Evolutionary conservation across 129 eudicot species (phyloP).

Genomic region (Flaveria robusta): DNA sequence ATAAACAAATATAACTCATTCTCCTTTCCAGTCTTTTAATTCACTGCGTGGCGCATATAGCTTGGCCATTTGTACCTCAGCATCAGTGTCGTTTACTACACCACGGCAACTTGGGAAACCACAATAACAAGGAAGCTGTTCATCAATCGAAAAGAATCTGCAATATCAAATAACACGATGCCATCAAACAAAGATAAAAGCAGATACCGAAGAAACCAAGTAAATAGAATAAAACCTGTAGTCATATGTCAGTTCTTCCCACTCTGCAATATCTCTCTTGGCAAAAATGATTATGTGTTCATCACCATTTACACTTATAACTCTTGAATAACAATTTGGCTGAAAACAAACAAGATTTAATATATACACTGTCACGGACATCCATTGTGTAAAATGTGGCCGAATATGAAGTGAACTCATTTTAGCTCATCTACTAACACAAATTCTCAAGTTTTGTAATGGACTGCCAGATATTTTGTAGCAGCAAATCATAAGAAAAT

Average conservation of each 20-base stretch:
- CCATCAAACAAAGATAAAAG: not conserved
- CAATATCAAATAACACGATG: constrained; percentile 16
- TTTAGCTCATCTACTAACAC: not conserved
- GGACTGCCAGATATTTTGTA: not conserved
- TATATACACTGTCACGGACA: not conserved
- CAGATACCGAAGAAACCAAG: not conserved
- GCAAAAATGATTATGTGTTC: constrained; percentile 96
- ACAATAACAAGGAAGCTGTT: constrained; percentile 83
- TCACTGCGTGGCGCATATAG: constrained; percentile 75
- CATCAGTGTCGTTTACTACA: constrained; percentile 87
- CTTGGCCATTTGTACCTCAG: constrained; percentile 77
- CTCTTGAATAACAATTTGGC: constrained; percentile 99
- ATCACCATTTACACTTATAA: constrained; percentile 76
- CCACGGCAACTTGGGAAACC: constrained; percentile 95
- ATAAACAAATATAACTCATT: constrained; percentile 27
- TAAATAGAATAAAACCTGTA: constrained; percentile 61
- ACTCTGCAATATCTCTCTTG: constrained; percentile 84
- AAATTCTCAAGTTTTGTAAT: not conserved
- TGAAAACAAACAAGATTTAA: constrained; percentile 32
- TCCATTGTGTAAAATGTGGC: not conserved
- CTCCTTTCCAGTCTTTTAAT: constrained; percentile 62
- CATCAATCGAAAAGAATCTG: constrained; percentile 86
- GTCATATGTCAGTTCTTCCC: constrained; percentile 97
- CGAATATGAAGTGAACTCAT: not conserved
- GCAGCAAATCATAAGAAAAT: not conserved